Conservation (phyloP, 164 flowering plant genomes). For the Vitis amurensis region DNA sequence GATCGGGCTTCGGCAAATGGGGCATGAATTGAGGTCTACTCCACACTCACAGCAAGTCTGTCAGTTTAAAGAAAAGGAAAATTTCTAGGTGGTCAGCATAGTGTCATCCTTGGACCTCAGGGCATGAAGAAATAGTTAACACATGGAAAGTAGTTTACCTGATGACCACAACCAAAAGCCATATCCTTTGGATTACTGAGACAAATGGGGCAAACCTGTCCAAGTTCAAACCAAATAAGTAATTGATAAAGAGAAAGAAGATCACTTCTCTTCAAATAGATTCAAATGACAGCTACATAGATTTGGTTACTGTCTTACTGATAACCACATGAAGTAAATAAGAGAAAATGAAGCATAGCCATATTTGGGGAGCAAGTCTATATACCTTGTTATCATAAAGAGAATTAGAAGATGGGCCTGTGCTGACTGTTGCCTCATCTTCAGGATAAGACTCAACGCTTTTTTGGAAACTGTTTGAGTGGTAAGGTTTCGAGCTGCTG, state of each 20-base stretch:
- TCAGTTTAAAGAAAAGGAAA: background rate
- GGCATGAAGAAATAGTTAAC: background rate
- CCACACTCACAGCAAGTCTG: conserved; percentile 58
- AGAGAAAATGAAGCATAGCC: background rate
- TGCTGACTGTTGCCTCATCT: conserved; percentile 10
- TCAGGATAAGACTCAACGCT: conserved; percentile 8
- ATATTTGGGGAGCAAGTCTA: background rate
- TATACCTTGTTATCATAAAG: conserved; percentile 25
- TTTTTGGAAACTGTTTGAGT: conserved; percentile 36
- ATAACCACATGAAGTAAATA: background rate
- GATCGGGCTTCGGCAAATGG: conserved; percentile 45
- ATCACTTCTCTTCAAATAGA: background rate
- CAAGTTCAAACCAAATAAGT: background rate
- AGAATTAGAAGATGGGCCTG: conserved; percentile 14
- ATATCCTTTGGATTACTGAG: conserved; percentile 38
- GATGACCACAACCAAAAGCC: conserved; percentile 62
- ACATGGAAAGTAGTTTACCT: conserved; percentile 22
- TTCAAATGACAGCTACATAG: background rate
- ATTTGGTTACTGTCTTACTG: background rate
- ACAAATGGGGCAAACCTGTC: conserved; percentile 47
- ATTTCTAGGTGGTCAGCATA: no score
- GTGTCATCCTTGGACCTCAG: background rate
- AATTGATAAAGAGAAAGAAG: background rate
- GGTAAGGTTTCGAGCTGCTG: conserved; percentile 18
- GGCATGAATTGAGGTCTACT: conserved; percentile 34